Evolutionary conservation across 768 basidiomycete genomes (phyloP), one percentile per base, ranked within the genome.

Genomic region (Serpula lacrymans): DNA sequence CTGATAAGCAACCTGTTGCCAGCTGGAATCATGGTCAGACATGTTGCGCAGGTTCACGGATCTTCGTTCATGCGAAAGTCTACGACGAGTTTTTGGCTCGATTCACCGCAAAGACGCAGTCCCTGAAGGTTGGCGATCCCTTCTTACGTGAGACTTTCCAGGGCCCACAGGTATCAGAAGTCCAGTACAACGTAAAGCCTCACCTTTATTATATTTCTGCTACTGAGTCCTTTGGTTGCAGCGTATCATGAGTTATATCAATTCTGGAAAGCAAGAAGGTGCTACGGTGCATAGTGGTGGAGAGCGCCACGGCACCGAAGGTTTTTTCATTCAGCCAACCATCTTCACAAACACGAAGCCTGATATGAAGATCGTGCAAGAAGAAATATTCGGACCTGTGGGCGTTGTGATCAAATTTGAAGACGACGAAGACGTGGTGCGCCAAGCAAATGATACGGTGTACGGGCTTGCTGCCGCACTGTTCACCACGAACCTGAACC

Each of bases 381-480:
- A 85, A 52, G 80, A 90, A 60, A 88, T 89, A 46, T 89, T 90
- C 49, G 87, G 87, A 3, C 87, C 88, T 5, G 84, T 89, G 29
- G 78, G 78, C 41, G 84, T 82, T 20, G 64, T 92, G 27, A 74
- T 82, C 67, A 82, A 81, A 57, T 91, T 92, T 68, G 75, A 81
- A 52, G 72, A 77, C 37, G 79, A 78, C 46, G 72, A 76, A 49
- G 79, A 87, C 42, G 81, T 80, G 27, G 63, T 88, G 50, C 62
- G 59, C 34, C 73, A 78, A 54, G 95, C 91, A 20, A 99, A 99
- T 63, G 84, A 95, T 58, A 84, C 88, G 0, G 54, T 68, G 36
- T 95, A 93, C 60, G 94, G 94, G 43, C 78, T 96, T 32, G 91
- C 90, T 11, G 82, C 87, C 2, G 85, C 86, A 6, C 80, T 98